Base-by-base conservation (phyloP, 2,329 filamentous ascomycete genomes). In the Penicillium sp. region DNA sequence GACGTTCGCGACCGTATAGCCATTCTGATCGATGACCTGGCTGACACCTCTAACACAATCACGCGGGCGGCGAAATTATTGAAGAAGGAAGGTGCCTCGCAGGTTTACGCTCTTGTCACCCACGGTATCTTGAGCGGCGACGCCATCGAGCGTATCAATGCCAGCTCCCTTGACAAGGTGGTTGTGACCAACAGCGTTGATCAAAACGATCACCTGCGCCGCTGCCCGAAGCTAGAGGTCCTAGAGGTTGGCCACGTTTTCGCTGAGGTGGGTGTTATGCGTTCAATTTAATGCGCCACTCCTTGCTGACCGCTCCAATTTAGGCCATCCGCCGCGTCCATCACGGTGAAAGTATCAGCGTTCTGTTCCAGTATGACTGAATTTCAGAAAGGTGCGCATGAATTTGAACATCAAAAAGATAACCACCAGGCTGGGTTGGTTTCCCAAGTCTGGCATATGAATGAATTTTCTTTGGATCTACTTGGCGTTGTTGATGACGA, bases 281-380 rank as follows among this genome's bases (percentile, higher is more conserved):
- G 17, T 42, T 19, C 19, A 8, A 23, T 20, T 32, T 13, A 31
- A 33, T 36, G 36, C 30, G 36, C 31, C 18, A 19, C 25, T n/a
- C n/a, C 23, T 41, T 57, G 45, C 56, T 58, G 46, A 41, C 59
- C 64, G 49, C 64, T 43, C 31, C 28, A n/a, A 42, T 53, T 13
- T 41, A 82, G 80, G 81, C 93, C 35, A 96, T 97, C 56, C 86
- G 93, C 49, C 82, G 93, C 48, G 91, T 97, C 43, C 93, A 98
- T 69, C 90, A 97, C 67, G 93, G 93, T 58, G 93, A 98, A 73
- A 95, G 88, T 60, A 95, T 98, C 70, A 95, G 89, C 64, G 87
- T 93, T 46, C 77, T 98, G 36, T 98, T 98, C 69, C 84, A 89
- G 63, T 85, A 87, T 67, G 84, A 87, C 63, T 89, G 65, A 63